phyloP scores from a whole-genome alignment of 345 rosid genomes.

The Clarkia xantiana region DNA sequence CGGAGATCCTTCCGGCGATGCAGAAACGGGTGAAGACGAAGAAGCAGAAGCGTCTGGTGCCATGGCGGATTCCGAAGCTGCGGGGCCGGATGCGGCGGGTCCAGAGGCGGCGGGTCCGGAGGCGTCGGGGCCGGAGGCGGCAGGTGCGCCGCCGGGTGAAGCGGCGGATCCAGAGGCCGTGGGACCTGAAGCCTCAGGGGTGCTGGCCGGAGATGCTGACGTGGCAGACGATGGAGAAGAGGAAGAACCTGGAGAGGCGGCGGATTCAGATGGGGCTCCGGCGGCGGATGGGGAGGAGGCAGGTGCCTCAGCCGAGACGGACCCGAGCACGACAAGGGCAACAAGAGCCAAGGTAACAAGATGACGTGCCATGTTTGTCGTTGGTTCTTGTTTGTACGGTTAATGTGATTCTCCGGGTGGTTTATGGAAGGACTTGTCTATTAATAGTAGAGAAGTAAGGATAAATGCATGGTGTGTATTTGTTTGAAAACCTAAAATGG shows the following conservation, averaged over 20 bases:
- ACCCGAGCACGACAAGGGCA: conserved; percentile 2
- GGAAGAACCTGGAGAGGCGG: neutral
- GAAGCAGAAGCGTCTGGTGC: neutral
- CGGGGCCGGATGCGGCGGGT: neutral
- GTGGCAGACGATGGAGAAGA: conserved; percentile 4
- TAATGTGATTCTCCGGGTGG: neutral
- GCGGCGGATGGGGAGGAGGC: conserved; percentile 3
- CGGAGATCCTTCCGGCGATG: conserved; percentile 4
- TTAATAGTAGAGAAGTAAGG: neutral
- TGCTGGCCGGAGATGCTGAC: neutral
- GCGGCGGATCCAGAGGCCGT: conserved; percentile 1
- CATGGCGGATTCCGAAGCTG: neutral
- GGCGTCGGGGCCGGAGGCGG: neutral
- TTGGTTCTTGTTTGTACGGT: neutral
- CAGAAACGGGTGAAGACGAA: neutral
- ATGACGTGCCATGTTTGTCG: conserved; percentile 8
- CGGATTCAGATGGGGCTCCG: neutral
- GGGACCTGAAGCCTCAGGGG: conserved; percentile 8
- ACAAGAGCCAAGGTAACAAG: conserved; percentile 8
- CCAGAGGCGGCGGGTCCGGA: neutral
- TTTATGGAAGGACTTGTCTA: conserved; percentile 4
- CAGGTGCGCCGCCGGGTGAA: neutral
- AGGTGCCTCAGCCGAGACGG: conserved; percentile 4
- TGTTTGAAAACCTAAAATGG: too few species aligned
- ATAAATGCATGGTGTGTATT: too few species aligned